A percentile compares a stretch with the other conserved stretches of the same genome.
These are phyloP conservation scores for Botryosphaeria dothidea DNA, from an alignment of 2,329 filamentous ascomycete genomes.

Conservation along the genomic window DNA sequence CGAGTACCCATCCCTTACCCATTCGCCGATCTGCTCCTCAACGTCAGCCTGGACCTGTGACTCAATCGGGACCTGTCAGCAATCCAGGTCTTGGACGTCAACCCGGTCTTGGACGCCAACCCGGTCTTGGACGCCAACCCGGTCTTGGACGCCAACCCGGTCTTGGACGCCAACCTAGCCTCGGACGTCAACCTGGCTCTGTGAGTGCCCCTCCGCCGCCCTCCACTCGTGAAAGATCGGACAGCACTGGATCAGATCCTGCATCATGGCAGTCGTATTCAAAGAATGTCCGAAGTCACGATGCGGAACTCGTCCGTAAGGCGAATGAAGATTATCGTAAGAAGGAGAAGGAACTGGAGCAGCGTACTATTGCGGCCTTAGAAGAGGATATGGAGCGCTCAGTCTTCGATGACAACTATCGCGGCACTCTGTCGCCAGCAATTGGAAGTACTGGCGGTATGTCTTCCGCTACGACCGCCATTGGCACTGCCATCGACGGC, in stretches of 20 bases:
- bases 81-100: no score
- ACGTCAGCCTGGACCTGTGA: no score
- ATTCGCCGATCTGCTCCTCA: not conserved
- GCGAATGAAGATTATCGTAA: not conserved
- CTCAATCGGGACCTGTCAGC: not conserved
- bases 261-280: not conserved
- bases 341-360: not conserved
- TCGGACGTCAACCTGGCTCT: not conserved
- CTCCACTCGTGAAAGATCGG: not conserved
- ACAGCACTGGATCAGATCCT: not conserved
- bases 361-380: not conserved
- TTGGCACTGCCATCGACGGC: not conserved
- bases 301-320: not conserved
- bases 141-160: no score
- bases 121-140: not conserved
- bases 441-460: not conserved
- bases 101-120: not conserved
- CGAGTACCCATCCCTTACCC: no score
- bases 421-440: not conserved
- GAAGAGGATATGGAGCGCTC: constrained; percentile 4
- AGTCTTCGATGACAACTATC: not conserved
- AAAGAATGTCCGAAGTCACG: not conserved
- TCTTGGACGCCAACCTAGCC: no score
- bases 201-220: not conserved
- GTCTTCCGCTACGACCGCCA: not conserved